Base-by-base conservation (phyloP, 257 asterid species). In the Leptodermis oblonga region DNA sequence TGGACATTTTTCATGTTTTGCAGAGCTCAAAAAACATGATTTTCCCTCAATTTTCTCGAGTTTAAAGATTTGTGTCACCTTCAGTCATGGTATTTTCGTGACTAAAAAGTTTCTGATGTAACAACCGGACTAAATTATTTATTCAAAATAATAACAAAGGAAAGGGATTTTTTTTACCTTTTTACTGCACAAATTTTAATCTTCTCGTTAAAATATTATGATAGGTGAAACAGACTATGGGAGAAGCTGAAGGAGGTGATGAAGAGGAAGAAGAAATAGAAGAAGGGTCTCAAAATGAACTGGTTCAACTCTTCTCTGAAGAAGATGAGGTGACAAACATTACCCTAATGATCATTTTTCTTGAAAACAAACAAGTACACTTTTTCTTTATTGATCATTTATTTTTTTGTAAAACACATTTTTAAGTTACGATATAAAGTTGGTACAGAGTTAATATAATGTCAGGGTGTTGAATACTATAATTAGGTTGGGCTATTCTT, bases 241-340 rank as follows among this genome's bases (percentile, higher is more conserved):
- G 79, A 28, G 75, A 54, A 23, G 86, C 78, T 48, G 86, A 80
- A 42, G 88, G 73, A 49, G 92, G 77, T 48, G 34, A 4, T 56
- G 91, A 83, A 73, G 89, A 78, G 36, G 87, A 79, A 56, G 92
- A 84, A 74, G 89, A 79, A 36, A 86, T 79, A 30, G 84, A 76
- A 65, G 92, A 84, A 76, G 60, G 79, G 34, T 83, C 85, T 31
- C 89, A 88, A 78, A 88, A 88, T 23, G 95, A 92, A 59, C 92
- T 92, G 22, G 81, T 69, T 62, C 95, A 88, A 34, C 82, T 92
- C 2, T 92, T 92, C 48, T 88, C 95, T 0, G 87, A 86, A 79
- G 96, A 92, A 77, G 92, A 92, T 65, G 98, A 90, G 95, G 98
- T 92, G 78, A 75, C 13, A 30, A 58, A 26, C n/a, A n/a, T n/a